Evolutionary conservation across 1,284 basidiomycete genomes (phyloP), one percentile per base, ranked within the genome.

Genomic region (Trametes sp.): DNA sequence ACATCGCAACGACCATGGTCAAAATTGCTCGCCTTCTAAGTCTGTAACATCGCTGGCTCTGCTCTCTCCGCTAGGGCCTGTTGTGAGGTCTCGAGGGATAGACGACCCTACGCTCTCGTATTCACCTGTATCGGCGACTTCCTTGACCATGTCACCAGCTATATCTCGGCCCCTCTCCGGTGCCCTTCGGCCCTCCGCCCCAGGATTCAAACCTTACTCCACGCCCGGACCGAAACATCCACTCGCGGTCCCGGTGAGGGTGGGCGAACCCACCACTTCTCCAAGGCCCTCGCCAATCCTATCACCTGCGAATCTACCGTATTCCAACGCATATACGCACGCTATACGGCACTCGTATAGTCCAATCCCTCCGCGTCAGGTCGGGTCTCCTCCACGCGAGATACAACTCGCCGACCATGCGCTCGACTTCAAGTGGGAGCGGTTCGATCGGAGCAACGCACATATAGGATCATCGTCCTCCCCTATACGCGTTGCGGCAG

Each of bases 401-500:
- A 36, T 57, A 2, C 64, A 62, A 33, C 21, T 28, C 1, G 8
- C 8, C 19, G 5, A 48, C 24, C 55, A 57, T 5, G 66, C 70
- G 5, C 73, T 88, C 4, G 83, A 84, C 66, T 90, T 90, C 66
- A 78, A 72, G 56, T 89, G 88, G 88, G 74, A 75, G 52, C 81
- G 82, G 16, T 87, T 85, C 64, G 73, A 81, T 60, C 75, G 77
- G 51, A 73, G 78, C 7, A 26, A 57, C 1, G 48, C 55, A 1
- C 41, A 44, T 4, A 33, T 41, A 2, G 54, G 56, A 23, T 28
- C 46, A 1, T 53, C 60, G 2, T 64, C 57, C 1, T 51, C 62
- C 21, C 46, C 60, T 5, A 31, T 42, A 6, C 35, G 21, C n/a
- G 24, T 10, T 11, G 42, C n/a, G 2, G 28, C 44, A 1, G 46